phyloP scores from a whole-genome alignment of 163 green algal genomes.

The Scenedesmus sp. region DNA sequence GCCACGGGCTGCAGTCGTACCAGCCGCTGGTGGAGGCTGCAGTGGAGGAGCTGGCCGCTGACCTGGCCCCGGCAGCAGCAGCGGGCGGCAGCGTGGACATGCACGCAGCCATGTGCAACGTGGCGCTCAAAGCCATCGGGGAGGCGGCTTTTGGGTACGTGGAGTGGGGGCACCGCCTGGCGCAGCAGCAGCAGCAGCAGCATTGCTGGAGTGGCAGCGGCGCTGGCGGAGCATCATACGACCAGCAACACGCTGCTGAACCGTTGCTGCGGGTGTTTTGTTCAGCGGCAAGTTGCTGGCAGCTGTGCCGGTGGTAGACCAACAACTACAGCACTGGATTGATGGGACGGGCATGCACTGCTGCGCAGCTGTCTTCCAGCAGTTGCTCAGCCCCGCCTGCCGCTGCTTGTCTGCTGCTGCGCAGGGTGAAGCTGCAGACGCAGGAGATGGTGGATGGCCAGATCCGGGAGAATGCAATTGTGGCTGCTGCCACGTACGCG shows the following conservation, averaged over 20 bases:
- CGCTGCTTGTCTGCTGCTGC: background rate
- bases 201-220: background rate
- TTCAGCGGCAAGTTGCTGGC: too few relatives aligned
- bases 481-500: constrained; percentile 21
- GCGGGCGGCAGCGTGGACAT: constrained; percentile 39
- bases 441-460: constrained; percentile 43
- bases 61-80: constrained; percentile 22
- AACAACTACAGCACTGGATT: too few relatives aligned
- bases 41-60: constrained; percentile 34
- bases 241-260: background rate
- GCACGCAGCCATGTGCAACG: constrained; percentile 45
- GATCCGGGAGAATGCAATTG: constrained; percentile 35
- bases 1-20: constrained; percentile 39
- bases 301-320: too few relatives aligned
- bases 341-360: too few relatives aligned
- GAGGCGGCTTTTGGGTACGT: constrained; percentile 51
- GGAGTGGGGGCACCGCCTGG: background rate
- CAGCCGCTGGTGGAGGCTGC: constrained; percentile 34
- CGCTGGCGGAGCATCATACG: background rate
- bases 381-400: background rate
- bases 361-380: too few relatives aligned
- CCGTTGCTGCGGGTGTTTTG: too few relatives aligned
- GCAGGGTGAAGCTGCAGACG: constrained; percentile 43
- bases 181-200: background rate
- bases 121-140: constrained; percentile 46